Conservation (phyloP, 2,329 filamentous ascomycete species). For the Beauveria bassiana region DNA sequence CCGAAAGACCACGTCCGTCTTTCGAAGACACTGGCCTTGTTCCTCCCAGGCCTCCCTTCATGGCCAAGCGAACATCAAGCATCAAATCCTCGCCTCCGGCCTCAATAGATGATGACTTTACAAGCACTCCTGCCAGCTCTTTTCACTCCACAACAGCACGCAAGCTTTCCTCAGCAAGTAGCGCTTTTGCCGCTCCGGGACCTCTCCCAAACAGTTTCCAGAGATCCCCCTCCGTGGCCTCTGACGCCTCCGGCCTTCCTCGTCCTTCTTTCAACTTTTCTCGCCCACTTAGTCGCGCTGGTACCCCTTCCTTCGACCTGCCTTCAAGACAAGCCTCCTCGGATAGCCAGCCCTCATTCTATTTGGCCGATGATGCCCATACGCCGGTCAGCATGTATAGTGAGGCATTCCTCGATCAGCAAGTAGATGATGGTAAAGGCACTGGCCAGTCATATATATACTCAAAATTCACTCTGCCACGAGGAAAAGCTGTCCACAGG, state of each 20-base stretch:
- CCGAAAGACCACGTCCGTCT: constrained; percentile 36
- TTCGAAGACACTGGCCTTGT: constrained; percentile 44
- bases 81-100: constrained; percentile 50
- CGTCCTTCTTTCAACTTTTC: constrained; percentile 90
- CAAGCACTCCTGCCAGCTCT: constrained; percentile 43
- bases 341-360: constrained; percentile 59
- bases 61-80: constrained; percentile 49
- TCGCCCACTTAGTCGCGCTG: constrained; percentile 71
- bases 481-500: constrained; percentile 71
- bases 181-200: constrained; percentile 34
- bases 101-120: constrained; percentile 63
- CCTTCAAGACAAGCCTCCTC: constrained; percentile 56
- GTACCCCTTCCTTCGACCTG: constrained; percentile 49
- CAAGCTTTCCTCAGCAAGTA: constrained; percentile 68
- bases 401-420: constrained; percentile 54
- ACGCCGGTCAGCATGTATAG: constrained; percentile 68
- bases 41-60: constrained; percentile 39
- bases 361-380: constrained; percentile 57
- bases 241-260: constrained; percentile 66
- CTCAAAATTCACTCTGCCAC: constrained; percentile 73
- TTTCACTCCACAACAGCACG: constrained; percentile 60
- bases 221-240: constrained; percentile 77
- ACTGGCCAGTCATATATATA: constrained; percentile 73
- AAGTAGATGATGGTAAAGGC: constrained; percentile 36
- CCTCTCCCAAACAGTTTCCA: constrained; percentile 58